These are phyloP conservation scores for Cichorium intybus DNA, from an alignment of 140 eudicot species.

Conservation along the genomic window DNA sequence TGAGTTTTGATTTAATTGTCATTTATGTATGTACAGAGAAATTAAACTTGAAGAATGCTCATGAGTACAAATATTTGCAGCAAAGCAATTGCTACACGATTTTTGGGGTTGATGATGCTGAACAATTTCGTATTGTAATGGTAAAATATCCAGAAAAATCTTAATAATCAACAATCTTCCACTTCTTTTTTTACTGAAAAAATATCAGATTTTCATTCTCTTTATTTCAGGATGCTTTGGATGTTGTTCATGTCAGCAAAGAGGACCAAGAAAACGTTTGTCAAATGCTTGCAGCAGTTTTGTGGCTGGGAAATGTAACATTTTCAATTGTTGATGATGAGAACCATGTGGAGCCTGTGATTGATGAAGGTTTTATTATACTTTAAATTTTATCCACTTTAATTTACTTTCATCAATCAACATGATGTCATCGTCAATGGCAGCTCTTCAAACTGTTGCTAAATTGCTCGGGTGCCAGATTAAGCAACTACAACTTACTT, in stretches of 20 bases:
- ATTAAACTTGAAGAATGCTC: slow-evolving; percentile 62
- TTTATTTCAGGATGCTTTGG: slow-evolving; percentile 56
- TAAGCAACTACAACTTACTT: slow-evolving; percentile 51
- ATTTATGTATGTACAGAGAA: slow-evolving; percentile 48
- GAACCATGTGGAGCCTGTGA: slow-evolving; percentile 65
- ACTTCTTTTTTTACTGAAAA: neutral
- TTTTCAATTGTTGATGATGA: slow-evolving; percentile 52
- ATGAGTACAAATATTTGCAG: slow-evolving; percentile 67
- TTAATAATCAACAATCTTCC: slow-evolving; percentile 7
- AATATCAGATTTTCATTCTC: neutral
- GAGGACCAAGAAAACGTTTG: slow-evolving; percentile 71
- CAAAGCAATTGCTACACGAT: slow-evolving; percentile 76
- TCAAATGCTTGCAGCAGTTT: slow-evolving; percentile 78
- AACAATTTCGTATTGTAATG: slow-evolving; percentile 56
- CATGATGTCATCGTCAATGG: neutral
- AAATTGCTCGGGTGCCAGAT: slow-evolving; percentile 68
- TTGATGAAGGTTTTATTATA: slow-evolving; percentile 62
- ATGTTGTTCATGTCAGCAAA: slow-evolving; percentile 50
- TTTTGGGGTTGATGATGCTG: slow-evolving; percentile 65
- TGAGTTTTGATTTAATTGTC: neutral
- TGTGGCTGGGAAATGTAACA: slow-evolving; percentile 91
- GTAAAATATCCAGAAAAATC: slow-evolving; percentile 38
- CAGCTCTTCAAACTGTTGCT: slow-evolving; percentile 69
- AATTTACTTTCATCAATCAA: neutral
- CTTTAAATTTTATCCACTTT: slow-evolving; percentile 11